Percentiles rank a stretch among this genome's conserved stretches.
phyloP scores from a whole-genome alignment of 495 filamentous ascomycete genomes.

The Halenospora varia region DNA sequence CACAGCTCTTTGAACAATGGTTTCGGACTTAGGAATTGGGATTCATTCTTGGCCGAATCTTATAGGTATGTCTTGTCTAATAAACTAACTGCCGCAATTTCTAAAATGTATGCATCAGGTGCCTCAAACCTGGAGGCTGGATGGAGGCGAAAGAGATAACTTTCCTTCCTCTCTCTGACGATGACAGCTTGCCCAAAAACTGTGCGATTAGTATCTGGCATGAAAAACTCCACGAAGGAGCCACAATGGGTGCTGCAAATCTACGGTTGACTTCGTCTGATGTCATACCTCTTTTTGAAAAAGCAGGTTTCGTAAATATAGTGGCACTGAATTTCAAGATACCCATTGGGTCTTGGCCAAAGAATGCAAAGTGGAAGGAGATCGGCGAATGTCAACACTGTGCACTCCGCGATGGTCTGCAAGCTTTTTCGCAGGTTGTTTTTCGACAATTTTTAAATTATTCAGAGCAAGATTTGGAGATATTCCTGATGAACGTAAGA shows the following conservation, averaged over 20 bases:
- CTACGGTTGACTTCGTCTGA: not conserved
- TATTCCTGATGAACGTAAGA: not conserved
- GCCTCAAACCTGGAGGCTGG: conserved; percentile 59
- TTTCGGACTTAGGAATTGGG: not conserved
- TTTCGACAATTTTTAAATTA: not conserved
- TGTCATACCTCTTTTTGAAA: not conserved
- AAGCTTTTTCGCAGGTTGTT: not conserved
- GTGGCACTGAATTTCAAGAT: not conserved
- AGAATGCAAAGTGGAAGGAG: not conserved
- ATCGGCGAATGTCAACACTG: not conserved
- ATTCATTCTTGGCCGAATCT: conserved; percentile 49
- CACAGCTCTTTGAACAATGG: conserved; percentile 29
- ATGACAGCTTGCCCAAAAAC: not conserved
- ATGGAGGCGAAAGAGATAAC: conserved; percentile 55
- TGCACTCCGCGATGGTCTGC: not conserved
- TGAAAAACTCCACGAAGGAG: not conserved
- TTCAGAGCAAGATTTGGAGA: not conserved
- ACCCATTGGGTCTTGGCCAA: not conserved
- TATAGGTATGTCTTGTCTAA: conserved; percentile 26
- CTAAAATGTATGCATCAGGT: conserved; percentile 19
- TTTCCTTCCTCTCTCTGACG: not conserved
- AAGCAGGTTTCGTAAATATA: conserved; percentile 1
- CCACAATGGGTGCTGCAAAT: not conserved
- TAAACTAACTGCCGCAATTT: not conserved
- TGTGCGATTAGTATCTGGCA: not conserved